These are phyloP conservation scores for Orbilia ellipsospora DNA, from an alignment of 2,329 filamentous ascomycete genomes.

Conservation along the genomic window DNA sequence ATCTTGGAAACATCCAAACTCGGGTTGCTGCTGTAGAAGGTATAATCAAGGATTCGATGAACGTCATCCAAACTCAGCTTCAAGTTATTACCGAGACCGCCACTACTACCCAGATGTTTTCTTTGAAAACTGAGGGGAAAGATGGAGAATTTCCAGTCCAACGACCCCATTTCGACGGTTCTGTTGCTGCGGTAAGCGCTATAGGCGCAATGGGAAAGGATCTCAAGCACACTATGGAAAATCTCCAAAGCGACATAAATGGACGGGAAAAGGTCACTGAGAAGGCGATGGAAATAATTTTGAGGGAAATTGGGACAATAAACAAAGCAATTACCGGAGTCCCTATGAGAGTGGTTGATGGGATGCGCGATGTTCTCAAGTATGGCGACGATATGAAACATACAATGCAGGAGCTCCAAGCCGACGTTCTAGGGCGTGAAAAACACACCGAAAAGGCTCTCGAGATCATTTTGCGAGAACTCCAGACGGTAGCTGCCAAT, in stretches of 20 bases:
- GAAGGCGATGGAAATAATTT: slow-evolving; percentile 73
- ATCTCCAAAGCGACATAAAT: slow-evolving; percentile 79
- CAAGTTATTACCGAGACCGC: slow-evolving; percentile 45
- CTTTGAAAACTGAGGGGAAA: slow-evolving; percentile 10
- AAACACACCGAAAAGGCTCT: slow-evolving; percentile 53
- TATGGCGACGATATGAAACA: slow-evolving; percentile 49
- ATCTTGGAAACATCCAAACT: slow-evolving; percentile 43
- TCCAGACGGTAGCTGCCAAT: slow-evolving; percentile 51
- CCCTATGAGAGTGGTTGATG: slow-evolving; percentile 38
- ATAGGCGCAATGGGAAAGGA: slow-evolving; percentile 78
- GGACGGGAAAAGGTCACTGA: slow-evolving; percentile 79
- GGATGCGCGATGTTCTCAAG: slow-evolving; percentile 26
- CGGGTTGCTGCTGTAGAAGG: slow-evolving; percentile 39
- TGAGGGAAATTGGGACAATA: slow-evolving; percentile 49
- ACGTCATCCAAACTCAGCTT: slow-evolving; percentile 50
- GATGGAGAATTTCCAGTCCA: slow-evolving; percentile 24
- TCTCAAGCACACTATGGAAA: slow-evolving; percentile 87
- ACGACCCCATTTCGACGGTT: slow-evolving; percentile 39
- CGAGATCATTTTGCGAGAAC: slow-evolving; percentile 52
- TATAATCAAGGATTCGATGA: slow-evolving; percentile 45
- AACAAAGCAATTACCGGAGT: slow-evolving; percentile 43
- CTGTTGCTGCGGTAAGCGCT: slow-evolving; percentile 65
- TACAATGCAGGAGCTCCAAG: slow-evolving; percentile 49
- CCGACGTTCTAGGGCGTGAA: slow-evolving; percentile 49
- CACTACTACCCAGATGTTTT: slow-evolving; percentile 34